A percentile compares a stretch with the other conserved stretches of the same genome.
phyloP scores from a whole-genome alignment of 805 yeast genomes.

The Candida corydali region DNA sequence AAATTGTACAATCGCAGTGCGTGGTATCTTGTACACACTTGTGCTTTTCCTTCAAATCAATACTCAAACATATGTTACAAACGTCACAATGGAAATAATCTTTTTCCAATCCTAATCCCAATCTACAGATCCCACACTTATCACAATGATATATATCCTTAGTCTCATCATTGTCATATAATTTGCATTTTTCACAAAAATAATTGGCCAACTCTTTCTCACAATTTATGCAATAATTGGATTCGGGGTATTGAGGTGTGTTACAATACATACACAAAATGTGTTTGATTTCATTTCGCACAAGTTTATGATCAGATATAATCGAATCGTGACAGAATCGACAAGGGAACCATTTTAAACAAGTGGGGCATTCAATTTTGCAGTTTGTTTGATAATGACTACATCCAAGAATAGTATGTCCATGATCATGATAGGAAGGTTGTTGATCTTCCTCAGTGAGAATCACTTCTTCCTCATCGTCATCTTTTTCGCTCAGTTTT shows the following conservation, averaged over 20 bases:
- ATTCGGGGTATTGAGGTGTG: conserved; percentile 68
- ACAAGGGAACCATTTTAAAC: conserved; percentile 75
- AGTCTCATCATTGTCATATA: conserved; percentile 74
- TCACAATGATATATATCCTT: conserved; percentile 90
- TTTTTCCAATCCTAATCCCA: conserved; percentile 82
- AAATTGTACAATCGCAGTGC: conserved; percentile 88
- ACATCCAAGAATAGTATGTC: conserved; percentile 62
- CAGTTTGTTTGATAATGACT: conserved; percentile 79
- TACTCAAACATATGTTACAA: conserved; percentile 84
- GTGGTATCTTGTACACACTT: conserved; percentile 83
- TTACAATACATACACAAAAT: conserved; percentile 80
- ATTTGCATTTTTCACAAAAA: conserved; percentile 71
- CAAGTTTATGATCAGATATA: conserved; percentile 51
- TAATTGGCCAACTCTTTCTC: conserved; percentile 65
- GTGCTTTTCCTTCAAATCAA: conserved; percentile 73
- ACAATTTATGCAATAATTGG: conserved; percentile 66
- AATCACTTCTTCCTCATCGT: conserved; percentile 36
- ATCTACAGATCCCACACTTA: conserved; percentile 87
- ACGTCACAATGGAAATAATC: conserved; percentile 90
- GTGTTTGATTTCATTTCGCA: conserved; percentile 56
- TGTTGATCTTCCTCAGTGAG: conserved; percentile 44
- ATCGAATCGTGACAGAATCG: conserved; percentile 80
- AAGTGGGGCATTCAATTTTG: conserved; percentile 74
- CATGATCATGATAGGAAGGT: conserved; percentile 46
- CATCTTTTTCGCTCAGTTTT: conserved; percentile 7